Evolutionary conservation across 2,329 filamentous ascomycete species (phyloP).

Genomic region (Claviceps arundinis): DNA sequence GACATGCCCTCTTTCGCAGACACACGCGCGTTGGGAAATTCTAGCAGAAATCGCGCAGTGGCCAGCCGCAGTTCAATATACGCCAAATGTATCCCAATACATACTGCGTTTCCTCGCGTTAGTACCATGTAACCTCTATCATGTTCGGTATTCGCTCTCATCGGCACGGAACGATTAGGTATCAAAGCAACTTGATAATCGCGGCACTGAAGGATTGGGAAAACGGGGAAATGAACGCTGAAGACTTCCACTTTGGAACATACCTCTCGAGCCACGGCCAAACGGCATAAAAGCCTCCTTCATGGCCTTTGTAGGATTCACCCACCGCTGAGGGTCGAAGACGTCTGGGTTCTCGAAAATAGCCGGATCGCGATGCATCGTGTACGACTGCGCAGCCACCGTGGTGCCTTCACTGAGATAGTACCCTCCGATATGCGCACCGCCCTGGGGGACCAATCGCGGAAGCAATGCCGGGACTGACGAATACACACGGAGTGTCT

Average conservation of each 20-base stretch:
- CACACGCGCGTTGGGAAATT: slow-evolving; percentile 24
- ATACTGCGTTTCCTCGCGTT: slow-evolving; percentile 17
- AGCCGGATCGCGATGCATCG: slow-evolving; percentile 28
- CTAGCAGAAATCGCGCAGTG: slow-evolving; percentile 36
- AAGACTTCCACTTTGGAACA: slow-evolving; percentile 1
- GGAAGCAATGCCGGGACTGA: slow-evolving; percentile 27
- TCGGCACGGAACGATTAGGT: too few relatives aligned
- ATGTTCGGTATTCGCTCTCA: too few relatives aligned
- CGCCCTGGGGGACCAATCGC: slow-evolving; percentile 24
- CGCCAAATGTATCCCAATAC: slow-evolving; percentile 44
- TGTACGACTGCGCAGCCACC: slow-evolving; percentile 31
- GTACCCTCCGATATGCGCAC: slow-evolving; percentile 24
- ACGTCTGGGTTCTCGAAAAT: slow-evolving; percentile 27
- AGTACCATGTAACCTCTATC: background rate
- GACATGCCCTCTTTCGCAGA: slow-evolving; percentile 21
- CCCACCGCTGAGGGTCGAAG: slow-evolving; percentile 10
- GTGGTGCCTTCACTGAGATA: slow-evolving; percentile 25
- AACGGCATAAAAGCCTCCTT: slow-evolving; percentile 39
- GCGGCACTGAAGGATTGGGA: too few relatives aligned
- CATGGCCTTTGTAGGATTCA: slow-evolving; percentile 20
- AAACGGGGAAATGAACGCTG: too few relatives aligned
- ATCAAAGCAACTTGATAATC: too few relatives aligned
- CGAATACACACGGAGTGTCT: slow-evolving; percentile 30
- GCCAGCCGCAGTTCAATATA: slow-evolving; percentile 41
- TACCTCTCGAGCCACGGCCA: slow-evolving; percentile 35